Evolutionary conservation across 2,329 filamentous ascomycete genomes (phyloP).

Genomic region (Neopestalotiopsis sp.): DNA sequence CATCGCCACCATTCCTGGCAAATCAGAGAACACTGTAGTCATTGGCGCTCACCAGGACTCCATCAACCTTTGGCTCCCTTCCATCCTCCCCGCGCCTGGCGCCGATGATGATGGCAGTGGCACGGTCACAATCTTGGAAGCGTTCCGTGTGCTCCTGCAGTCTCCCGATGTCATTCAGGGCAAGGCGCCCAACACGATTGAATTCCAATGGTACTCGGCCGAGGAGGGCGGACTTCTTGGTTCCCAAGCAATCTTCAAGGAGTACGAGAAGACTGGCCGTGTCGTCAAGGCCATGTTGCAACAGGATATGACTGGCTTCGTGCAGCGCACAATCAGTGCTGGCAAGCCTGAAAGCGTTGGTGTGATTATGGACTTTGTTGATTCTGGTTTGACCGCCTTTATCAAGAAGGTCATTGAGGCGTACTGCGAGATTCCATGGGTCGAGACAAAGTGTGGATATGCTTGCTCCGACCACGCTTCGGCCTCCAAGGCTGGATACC

Average conservation of each 20-base stretch:
- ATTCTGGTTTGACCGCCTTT: constrained; percentile 81
- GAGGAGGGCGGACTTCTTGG: constrained; percentile 73
- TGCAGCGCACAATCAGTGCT: constrained; percentile 81
- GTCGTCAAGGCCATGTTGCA: constrained; percentile 96
- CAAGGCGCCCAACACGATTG: constrained; percentile 81
- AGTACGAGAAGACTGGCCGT: constrained; percentile 74
- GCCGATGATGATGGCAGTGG: constrained; percentile 96
- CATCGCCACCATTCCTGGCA: constrained; percentile 88
- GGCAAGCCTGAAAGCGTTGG: constrained; percentile 86
- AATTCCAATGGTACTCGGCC: constrained; percentile 91
- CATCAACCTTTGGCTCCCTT: constrained; percentile 90
- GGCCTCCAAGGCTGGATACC: constrained; percentile 76
- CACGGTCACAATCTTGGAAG: constrained; percentile 93
- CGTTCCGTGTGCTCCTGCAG: constrained; percentile 79
- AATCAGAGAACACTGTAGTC: constrained; percentile 82
- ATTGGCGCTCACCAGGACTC: constrained; percentile 95
- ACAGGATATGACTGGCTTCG: constrained; percentile 96
- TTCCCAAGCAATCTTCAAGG: constrained; percentile 85
- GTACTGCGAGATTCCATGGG: constrained; percentile 89
- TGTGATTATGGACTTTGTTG: constrained; percentile 91
- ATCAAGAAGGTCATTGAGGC: constrained; percentile 86
- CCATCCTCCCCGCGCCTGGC: constrained; percentile 82
- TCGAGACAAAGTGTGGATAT: constrained; percentile 88
- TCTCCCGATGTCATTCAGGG: constrained; percentile 74
- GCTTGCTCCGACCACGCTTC: constrained; percentile 80